Evolutionary conservation across 768 basidiomycete genomes (phyloP).

Genomic region (Calvatia gigantea): DNA sequence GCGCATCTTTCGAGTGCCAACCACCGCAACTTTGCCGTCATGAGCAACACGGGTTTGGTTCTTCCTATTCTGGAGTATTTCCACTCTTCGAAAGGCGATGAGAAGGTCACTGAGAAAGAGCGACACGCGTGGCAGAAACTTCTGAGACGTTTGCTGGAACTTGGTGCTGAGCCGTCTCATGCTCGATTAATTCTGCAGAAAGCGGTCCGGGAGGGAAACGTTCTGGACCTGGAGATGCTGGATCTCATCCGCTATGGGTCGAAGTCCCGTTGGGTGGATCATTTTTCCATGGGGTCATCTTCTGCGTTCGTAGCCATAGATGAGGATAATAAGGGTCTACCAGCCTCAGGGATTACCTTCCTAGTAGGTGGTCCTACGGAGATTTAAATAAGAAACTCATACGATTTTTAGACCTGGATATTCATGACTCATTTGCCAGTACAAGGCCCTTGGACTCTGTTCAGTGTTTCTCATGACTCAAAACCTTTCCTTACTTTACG

Average conservation of each 20-base stretch:
- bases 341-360: conserved; percentile 65
- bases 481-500: conserved; percentile 39
- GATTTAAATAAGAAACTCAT: background rate
- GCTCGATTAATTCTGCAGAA: conserved; percentile 62
- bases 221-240: conserved; percentile 59
- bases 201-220: conserved; percentile 43
- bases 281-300: conserved; percentile 63
- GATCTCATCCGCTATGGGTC: conserved; percentile 69
- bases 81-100: conserved; percentile 20
- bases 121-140: conserved; percentile 58
- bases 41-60: conserved; percentile 58
- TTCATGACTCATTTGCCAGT: conserved; percentile 41
- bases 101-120: conserved; percentile 39
- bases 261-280: conserved; percentile 76
- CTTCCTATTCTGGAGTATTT: conserved; percentile 50
- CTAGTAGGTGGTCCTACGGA: conserved; percentile 43
- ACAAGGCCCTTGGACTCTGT: conserved; percentile 30
- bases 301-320: conserved; percentile 50
- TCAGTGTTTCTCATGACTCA: conserved; percentile 28
- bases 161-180: conserved; percentile 66
- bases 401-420: conserved; percentile 40
- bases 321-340: conserved; percentile 48
- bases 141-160: conserved; percentile 65
- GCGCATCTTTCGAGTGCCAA: conserved; percentile 57
- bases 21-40: conserved; percentile 68